A percentile compares a stretch with the other conserved stretches of the same genome.
phyloP scores from a whole-genome alignment of 2,329 filamentous ascomycete genomes.

The Pseudogymnoascus sp. region DNA sequence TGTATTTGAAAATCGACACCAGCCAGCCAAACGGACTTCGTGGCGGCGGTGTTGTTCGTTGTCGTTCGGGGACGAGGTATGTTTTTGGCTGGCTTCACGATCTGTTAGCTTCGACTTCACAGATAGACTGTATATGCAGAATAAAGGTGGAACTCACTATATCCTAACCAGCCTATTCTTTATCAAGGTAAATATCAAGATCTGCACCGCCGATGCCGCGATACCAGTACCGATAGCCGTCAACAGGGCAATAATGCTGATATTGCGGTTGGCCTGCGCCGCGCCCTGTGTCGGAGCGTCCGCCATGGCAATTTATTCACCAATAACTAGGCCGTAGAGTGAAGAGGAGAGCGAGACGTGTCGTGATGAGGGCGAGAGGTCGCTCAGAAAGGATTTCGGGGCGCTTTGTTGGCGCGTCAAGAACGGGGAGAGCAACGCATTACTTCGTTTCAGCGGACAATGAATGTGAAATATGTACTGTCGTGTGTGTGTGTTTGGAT shows the following conservation, averaged over 20 bases:
- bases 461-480: not conserved
- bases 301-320: not conserved
- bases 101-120: conserved; percentile 14
- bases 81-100: conserved; percentile 64
- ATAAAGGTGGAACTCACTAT: conserved; percentile 49
- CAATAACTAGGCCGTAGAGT: not conserved
- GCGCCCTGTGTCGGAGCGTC: conserved; percentile 12
- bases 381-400: not conserved
- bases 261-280: conserved; percentile 22
- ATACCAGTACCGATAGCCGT: conserved; percentile 26
- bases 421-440: not conserved
- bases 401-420: conserved; percentile 4
- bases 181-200: conserved; percentile 65
- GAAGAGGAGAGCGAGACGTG: not conserved
- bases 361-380: not conserved
- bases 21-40: conserved; percentile 41
- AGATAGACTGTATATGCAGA: conserved; percentile 12
- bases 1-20: conserved; percentile 55
- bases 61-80: conserved; percentile 75
- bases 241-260: conserved; percentile 26
- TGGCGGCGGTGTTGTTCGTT: conserved; percentile 70
- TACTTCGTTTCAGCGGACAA: conserved; percentile 1
- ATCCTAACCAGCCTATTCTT: conserved; percentile 74
- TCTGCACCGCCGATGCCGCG: conserved; percentile 35
- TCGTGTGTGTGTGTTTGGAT: not conserved